Conservation (phyloP, 2,329 filamentous ascomycete species). For the Fusarium piperis region DNA sequence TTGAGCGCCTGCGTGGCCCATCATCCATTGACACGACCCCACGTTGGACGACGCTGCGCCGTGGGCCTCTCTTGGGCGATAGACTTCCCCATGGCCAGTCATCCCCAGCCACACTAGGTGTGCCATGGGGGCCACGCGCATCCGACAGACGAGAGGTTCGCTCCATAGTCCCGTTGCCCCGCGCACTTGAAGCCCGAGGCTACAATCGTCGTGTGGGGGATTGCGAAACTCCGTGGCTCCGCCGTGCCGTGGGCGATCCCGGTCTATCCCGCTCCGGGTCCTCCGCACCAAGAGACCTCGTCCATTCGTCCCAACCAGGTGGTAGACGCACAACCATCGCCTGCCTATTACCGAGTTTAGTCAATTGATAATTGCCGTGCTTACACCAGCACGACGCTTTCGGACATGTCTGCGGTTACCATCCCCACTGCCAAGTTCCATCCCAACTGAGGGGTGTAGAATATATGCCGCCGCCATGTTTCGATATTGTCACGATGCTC, state of each 20-base stretch:
- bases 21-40: constrained; percentile 43
- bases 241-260: constrained; percentile 36
- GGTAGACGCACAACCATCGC: constrained; percentile 37
- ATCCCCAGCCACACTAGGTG: constrained; percentile 23
- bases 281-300: constrained; percentile 31
- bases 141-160: constrained; percentile 33
- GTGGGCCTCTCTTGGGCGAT: constrained; percentile 34
- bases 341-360: constrained; percentile 32
- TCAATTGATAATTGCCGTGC: constrained; percentile 29
- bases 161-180: constrained; percentile 39
- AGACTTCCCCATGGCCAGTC: constrained; percentile 28
- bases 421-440: constrained; percentile 31
- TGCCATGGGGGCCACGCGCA: constrained; percentile 27
- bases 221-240: constrained; percentile 25
- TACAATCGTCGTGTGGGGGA: constrained; percentile 39
- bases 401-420: constrained; percentile 23
- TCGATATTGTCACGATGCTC: constrained; percentile 36
- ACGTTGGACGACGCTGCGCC: constrained; percentile 41
- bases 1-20: constrained; percentile 29
- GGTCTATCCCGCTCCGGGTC: constrained; percentile 41
- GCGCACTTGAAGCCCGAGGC: constrained; percentile 36
- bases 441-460: constrained; percentile 33
- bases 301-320: constrained; percentile 38
- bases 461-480: constrained; percentile 39
- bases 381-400: constrained; percentile 34